phyloP scores from a whole-genome alignment of 441 rosid genomes.

The Mallotus repandus region DNA sequence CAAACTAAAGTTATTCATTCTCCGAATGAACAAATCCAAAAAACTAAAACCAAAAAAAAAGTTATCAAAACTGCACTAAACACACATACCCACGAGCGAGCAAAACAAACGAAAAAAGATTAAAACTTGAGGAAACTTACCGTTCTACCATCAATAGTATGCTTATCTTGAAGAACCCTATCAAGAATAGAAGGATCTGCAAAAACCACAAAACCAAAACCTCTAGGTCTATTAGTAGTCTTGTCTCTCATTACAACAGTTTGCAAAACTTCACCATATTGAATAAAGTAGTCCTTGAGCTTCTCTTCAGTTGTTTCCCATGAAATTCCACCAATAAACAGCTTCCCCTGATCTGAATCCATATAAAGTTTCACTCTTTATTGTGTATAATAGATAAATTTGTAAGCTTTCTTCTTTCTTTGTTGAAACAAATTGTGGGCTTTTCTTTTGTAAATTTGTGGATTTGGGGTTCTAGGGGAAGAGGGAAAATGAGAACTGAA shows the following conservation, averaged over 20 bases:
- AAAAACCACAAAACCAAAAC: conserved; percentile 87
- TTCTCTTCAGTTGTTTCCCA: conserved; percentile 90
- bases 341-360: conserved; percentile 99
- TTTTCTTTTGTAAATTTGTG: background rate
- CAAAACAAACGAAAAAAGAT: background rate
- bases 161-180: conserved; percentile 77
- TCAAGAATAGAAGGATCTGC: conserved; percentile 75
- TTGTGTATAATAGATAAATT: background rate
- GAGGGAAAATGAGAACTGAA: background rate
- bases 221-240: conserved; percentile 75
- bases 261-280: conserved; percentile 74
- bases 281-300: conserved; percentile 67
- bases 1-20: background rate
- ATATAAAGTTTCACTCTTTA: conserved; percentile 23
- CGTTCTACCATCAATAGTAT: conserved; percentile 80
- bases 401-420: background rate
- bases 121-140: conserved; percentile 25
- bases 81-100: background rate
- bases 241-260: conserved; percentile 87
- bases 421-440: background rate
- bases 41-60: no score
- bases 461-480: background rate
- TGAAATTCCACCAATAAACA: conserved; percentile 94
- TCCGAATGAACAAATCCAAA: background rate
- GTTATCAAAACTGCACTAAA: background rate